Evolutionary conservation across 2,329 filamentous ascomycete genomes (phyloP), one percentile per base, ranked within the genome.

Genomic region (Aspergillus viridinutans): DNA sequence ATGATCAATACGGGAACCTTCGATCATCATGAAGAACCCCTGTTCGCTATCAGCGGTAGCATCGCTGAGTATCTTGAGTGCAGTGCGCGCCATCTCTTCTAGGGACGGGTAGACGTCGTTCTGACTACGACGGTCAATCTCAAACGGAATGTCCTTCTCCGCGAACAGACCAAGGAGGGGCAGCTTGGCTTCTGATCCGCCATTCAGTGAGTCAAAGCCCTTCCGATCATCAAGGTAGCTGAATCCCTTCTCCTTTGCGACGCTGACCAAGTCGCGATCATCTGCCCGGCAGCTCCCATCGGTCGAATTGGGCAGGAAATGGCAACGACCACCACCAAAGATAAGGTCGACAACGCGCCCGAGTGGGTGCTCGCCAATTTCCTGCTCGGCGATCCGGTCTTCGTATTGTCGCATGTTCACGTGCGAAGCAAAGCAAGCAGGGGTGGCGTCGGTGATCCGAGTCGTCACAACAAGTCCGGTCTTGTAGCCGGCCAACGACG

Each of bases 11-110:
- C 94, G 84, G 67, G 90, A 96, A 4, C 92, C 94, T 75, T 99
- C 94, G 59, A 99, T 95, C 93, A 99, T 96, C 66, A 99, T 80
- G 76, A 99, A 99, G 80, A 97, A 99, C 4, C 94, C 94, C 74
- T 95, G 86, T 45, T 97, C 91, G 60, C 85, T 91, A 69, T 92
- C 81, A 68, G 84, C 81, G 0, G 94, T 97, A 0, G 92, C 94
- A 58, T 86, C 85, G 60, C 89, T 88, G 25, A 99, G 83, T 1
- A 90, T 86, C 14, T 82, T 85, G 60, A 99, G 80, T 1, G 94
- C 93, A 17, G 90, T 90, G 64, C 83, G 82, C 8, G 93, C 85
- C 92, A 97, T 97, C 75, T 97, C 92, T 70, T 90, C 89, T 43
- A 99, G 80, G 17, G 90, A 93, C 3, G 94, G 94, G 70, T 96